phyloP scores from a whole-genome alignment of 306 rosid genomes.

The Astragalus glycyphyllos region DNA sequence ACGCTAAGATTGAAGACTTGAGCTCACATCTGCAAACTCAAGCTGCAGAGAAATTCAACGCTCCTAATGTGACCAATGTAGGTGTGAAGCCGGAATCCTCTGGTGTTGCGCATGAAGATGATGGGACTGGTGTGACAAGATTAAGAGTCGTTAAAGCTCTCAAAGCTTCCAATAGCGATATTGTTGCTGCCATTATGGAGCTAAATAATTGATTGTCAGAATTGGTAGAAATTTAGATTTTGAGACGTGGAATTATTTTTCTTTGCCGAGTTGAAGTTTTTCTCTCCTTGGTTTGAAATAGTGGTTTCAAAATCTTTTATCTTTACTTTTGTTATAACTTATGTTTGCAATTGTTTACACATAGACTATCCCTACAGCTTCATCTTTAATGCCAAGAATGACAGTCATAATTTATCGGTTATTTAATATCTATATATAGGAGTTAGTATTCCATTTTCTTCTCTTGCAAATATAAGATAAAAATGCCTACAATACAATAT shows the following conservation, averaged over 20 bases:
- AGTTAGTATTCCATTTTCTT: too few relatives aligned
- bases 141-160: slow-evolving; percentile 81
- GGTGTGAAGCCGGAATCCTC: slow-evolving; percentile 74
- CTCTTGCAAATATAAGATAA: too few relatives aligned
- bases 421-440: too few relatives aligned
- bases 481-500: too few relatives aligned
- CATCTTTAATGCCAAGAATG: slow-evolving; percentile 32
- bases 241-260: slow-evolving; percentile 36
- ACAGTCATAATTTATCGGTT: background rate
- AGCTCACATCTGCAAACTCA: slow-evolving; percentile 87
- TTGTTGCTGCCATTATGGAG: slow-evolving; percentile 94
- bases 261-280: slow-evolving; percentile 32
- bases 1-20: slow-evolving; percentile 91
- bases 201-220: slow-evolving; percentile 64
- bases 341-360: slow-evolving; percentile 16
- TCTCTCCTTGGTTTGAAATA: slow-evolving; percentile 39
- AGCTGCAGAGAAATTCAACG: slow-evolving; percentile 96
- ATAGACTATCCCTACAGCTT: background rate
- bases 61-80: slow-evolving; percentile 68
- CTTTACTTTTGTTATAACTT: slow-evolving; percentile 29
- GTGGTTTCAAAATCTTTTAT: slow-evolving; percentile 24
- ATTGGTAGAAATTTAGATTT: slow-evolving; percentile 29
- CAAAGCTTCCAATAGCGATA: slow-evolving; percentile 73
- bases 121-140: slow-evolving; percentile 87
- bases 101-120: slow-evolving; percentile 68